Evolutionary conservation across 1,139 yeast genomes (phyloP).

Genomic region (Blastobotrys ciferrii): DNA sequence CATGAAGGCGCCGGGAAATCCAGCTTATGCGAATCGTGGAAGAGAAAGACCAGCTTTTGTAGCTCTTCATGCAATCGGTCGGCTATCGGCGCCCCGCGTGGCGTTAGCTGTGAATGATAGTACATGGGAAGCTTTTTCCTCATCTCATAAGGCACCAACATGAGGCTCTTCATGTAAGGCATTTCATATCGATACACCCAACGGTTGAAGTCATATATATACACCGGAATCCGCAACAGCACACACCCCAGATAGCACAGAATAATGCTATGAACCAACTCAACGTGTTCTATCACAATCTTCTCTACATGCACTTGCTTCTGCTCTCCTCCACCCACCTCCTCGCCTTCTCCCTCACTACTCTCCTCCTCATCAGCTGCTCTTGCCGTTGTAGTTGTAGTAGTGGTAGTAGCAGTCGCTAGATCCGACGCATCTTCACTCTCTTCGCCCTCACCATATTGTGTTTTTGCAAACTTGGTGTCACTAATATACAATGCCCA

Average conservation of each 20-base stretch:
- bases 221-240: conserved; percentile 30
- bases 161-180: conserved; percentile 30
- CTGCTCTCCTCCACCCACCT: conserved; percentile 8
- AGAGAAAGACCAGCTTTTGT: conserved; percentile 15
- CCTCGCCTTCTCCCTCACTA: conserved; percentile 10
- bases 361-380: conserved; percentile 9
- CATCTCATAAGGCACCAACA: conserved; percentile 25
- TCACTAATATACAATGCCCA: conserved; percentile 48
- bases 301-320: conserved; percentile 2
- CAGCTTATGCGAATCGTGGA: conserved; percentile 18
- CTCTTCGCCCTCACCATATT: conserved; percentile 21
- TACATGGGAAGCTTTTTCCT: conserved; percentile 17
- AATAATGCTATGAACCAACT: conserved; percentile 22
- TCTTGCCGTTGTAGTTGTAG: neutral
- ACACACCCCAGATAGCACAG: conserved; percentile 33
- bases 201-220: conserved; percentile 31
- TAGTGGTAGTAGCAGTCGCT: neutral
- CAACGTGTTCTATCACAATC: conserved; percentile 13
- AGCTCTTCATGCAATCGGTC: conserved; percentile 19
- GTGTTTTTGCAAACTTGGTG: conserved; percentile 23
- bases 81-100: conserved; percentile 20
- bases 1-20: conserved; percentile 26
- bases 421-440: conserved; percentile 7
- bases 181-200: conserved; percentile 33
- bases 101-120: conserved; percentile 18